These are phyloP conservation scores for Colletotrichum echinochloae DNA, from an alignment of 2,329 filamentous ascomycete species.

Conservation along the genomic window DNA sequence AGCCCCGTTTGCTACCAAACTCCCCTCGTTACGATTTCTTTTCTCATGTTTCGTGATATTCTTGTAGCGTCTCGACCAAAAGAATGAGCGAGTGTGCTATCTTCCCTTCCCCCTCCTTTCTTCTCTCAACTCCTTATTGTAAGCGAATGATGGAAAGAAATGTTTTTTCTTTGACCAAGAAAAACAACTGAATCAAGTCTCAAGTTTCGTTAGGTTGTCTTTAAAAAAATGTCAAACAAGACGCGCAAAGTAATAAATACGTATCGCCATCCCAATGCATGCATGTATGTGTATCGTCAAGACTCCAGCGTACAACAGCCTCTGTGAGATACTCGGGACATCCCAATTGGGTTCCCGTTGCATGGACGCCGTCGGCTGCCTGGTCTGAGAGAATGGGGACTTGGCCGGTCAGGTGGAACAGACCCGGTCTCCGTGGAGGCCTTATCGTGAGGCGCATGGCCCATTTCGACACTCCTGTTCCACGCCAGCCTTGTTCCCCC, in stretches of 20 bases:
- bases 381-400: not conserved
- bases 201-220: slow-evolving; percentile 15
- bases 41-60: not conserved
- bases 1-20: not conserved
- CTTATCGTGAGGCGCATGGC: slow-evolving; percentile 13
- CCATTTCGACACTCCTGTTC: slow-evolving; percentile 3
- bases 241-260: slow-evolving; percentile 4
- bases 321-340: slow-evolving; percentile 37
- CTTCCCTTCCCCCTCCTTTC: not conserved
- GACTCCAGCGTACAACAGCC: slow-evolving; percentile 39
- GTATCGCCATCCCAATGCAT: slow-evolving; percentile 40
- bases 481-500: not conserved
- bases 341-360: slow-evolving; percentile 38
- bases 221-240: not conserved
- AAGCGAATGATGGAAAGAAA: slow-evolving; percentile 29
- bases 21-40: not conserved
- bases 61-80: not conserved
- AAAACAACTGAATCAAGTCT: slow-evolving; percentile 5
- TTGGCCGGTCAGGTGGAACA: slow-evolving; percentile 6
- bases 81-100: slow-evolving; percentile 35
- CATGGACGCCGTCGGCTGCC: slow-evolving; percentile 1
- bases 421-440: slow-evolving; percentile 6
- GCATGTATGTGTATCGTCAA: slow-evolving; percentile 43
- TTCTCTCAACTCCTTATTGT: slow-evolving; percentile 10
- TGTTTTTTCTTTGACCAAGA: not conserved